Percentiles rank a stretch among this genome's conserved stretches.
Evolutionary conservation across 2,329 filamentous ascomycete species (phyloP).

Genomic region (Sphaerulina musiva): DNA sequence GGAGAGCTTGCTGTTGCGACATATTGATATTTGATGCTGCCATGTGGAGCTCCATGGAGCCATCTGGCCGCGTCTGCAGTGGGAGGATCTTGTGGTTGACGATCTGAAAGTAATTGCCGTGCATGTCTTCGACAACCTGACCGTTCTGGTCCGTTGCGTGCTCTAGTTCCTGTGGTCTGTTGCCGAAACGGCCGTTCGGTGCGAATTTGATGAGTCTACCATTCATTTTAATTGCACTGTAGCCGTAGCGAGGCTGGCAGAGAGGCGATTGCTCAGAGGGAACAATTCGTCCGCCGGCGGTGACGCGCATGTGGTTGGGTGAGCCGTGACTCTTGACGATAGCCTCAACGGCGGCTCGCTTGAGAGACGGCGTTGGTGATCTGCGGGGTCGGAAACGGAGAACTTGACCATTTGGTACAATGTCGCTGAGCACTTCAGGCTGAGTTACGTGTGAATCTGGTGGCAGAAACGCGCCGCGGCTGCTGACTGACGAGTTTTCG

Average conservation of each 20-base stretch:
- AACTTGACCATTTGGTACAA: slow-evolving; percentile 31
- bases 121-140: slow-evolving; percentile 34
- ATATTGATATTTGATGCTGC: slow-evolving; percentile 34
- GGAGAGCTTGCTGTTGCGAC: slow-evolving; percentile 3
- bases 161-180: slow-evolving; percentile 23
- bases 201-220: slow-evolving; percentile 36
- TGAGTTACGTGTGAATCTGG: slow-evolving; percentile 10
- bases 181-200: slow-evolving; percentile 30
- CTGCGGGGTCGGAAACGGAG: slow-evolving; percentile 29
- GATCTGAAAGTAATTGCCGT: slow-evolving; percentile 35
- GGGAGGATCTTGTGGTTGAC: slow-evolving; percentile 34
- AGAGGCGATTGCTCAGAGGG: slow-evolving; percentile 41
- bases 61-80: slow-evolving; percentile 29
- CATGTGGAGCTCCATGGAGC: slow-evolving; percentile 33
- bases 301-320: slow-evolving; percentile 46
- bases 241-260: slow-evolving; percentile 36
- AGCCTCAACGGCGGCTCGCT: slow-evolving; percentile 44
- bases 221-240: slow-evolving; percentile 35
- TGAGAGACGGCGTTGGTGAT: slow-evolving; percentile 47
- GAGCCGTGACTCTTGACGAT: slow-evolving; percentile 49
- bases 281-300: slow-evolving; percentile 49
- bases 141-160: slow-evolving; percentile 30
- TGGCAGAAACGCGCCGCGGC: slow-evolving; percentile 17
- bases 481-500: slow-evolving; percentile 28
- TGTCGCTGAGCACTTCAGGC: slow-evolving; percentile 30